Evolutionary conservation across 305 asterid species (phyloP), one percentile per base, ranked within the genome.

Genomic region (Fraxinus paxiana): DNA sequence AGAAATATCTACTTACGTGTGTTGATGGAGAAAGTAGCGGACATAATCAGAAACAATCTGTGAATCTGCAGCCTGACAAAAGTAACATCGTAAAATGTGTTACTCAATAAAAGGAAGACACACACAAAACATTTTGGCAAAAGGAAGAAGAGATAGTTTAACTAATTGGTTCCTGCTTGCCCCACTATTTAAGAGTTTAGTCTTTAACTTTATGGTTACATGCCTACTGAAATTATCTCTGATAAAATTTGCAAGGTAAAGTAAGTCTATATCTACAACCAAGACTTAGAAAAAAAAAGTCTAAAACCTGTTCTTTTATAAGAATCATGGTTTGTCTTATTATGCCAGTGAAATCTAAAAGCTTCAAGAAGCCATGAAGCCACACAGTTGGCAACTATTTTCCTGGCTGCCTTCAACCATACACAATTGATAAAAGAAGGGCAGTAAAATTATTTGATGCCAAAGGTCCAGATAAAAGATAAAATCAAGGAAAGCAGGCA

Each of bases 41-140:
- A 95, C 97, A 79, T 95, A 95, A 80, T 95, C 98, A 22, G 98
- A 95, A 78, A 95, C 88, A 83, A 90, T 83, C 87, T 95, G 98
- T 1, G 98, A 93, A 83, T 95, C 98, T 73, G 98, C 98, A 51
- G 98, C 98, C 98, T 93, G 92, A 65, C 69, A 80, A 73, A 63
- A 28, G 69, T 54, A 20, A 38, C 75, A 34, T 41, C 9, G 20
- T 18, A 80, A 34, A 83, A 80, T 56, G 35, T 79, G 78, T 35
- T 63, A 76, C 69, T 34, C 51, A 54, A 76, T 18, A 37, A 75
- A 61, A 6, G 13, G 5, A 26, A 9, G 13, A 8, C n/a, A 3
- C 73, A 4, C n/a, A 61, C n/a, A 10, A 9, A 26, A 48, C 18
- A 43, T 63, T 63, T 63, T 63, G 31, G 34, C 2, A 38, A 38